phyloP scores from a whole-genome alignment of 768 basidiomycete genomes.

The Pleurotus citrinopileatus region DNA sequence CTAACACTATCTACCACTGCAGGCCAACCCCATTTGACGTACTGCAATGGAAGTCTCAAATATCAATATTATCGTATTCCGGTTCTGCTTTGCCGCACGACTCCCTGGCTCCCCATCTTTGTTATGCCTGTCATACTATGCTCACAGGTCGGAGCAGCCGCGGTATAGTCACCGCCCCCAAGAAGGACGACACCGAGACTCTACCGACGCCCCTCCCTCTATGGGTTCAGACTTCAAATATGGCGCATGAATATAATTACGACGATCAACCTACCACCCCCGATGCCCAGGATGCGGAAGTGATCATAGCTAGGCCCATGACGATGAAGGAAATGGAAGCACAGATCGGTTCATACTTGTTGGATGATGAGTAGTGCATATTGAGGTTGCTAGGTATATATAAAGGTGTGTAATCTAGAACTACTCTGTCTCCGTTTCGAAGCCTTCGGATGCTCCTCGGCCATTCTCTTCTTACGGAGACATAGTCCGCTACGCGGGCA shows the following conservation, averaged over 20 bases:
- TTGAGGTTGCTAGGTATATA: too few species aligned
- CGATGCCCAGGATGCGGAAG: conserved; percentile 12
- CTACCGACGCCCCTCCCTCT: conserved; percentile 29
- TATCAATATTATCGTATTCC: conserved; percentile 62
- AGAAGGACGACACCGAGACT: background rate
- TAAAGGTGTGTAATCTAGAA: too few species aligned
- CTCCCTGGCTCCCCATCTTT: conserved; percentile 42
- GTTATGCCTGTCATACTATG: conserved; percentile 62
- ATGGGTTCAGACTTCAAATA: conserved; percentile 29
- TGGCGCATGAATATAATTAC: background rate
- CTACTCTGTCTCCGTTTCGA: too few species aligned
- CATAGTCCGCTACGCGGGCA: too few species aligned
- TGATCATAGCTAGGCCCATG: conserved; percentile 27
- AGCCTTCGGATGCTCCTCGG: too few species aligned
- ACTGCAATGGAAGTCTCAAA: conserved; percentile 71
- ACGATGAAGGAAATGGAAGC: conserved; percentile 32
- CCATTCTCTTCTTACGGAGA: too few species aligned
- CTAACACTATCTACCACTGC: background rate
- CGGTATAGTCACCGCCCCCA: conserved; percentile 22
- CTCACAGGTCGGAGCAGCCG: conserved; percentile 58
- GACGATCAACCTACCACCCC: background rate
- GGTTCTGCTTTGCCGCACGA: conserved; percentile 19
- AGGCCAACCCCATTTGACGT: conserved; percentile 66
- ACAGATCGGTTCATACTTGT: conserved; percentile 35
- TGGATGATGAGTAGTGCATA: conserved; percentile 21